These are phyloP conservation scores for Ampelocalamus luodianensis DNA, from an alignment of 176 grass and related monocot genomes.

Conservation along the genomic window DNA sequence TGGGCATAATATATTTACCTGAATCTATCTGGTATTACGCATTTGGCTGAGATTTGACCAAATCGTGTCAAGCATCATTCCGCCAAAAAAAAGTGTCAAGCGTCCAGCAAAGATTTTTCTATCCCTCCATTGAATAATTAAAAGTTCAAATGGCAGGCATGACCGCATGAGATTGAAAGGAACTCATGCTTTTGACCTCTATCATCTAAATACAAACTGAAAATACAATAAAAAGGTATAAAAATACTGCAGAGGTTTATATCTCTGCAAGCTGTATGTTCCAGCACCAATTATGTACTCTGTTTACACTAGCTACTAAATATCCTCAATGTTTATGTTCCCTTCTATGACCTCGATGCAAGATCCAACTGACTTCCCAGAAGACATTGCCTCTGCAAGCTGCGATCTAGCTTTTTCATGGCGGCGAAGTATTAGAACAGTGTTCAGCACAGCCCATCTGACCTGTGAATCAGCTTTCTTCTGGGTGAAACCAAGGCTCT, in stretches of 20 bases:
- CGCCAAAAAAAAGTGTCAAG: too few species aligned
- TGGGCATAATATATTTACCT: too few species aligned
- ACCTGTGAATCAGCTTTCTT: constrained; percentile 62
- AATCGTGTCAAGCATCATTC: too few species aligned
- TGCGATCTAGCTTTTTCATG: constrained; percentile 53
- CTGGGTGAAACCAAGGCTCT: constrained; percentile 48
- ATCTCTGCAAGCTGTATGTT: not conserved
- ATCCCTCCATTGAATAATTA: not conserved
- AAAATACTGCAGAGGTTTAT: not conserved
- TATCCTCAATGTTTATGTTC: constrained; percentile 45
- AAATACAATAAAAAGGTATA: not conserved
- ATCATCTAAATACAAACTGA: constrained; percentile 7
- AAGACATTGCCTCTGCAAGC: constrained; percentile 53
- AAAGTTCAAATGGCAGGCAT: not conserved
- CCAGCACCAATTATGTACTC: not conserved
- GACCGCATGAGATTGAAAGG: not conserved
- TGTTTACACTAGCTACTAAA: constrained; percentile 10
- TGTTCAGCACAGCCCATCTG: constrained; percentile 59
- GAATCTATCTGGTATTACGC: too few species aligned
- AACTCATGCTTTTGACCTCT: not conserved
- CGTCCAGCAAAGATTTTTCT: not conserved
- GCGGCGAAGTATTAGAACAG: constrained; percentile 41
- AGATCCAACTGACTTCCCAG: constrained; percentile 45
- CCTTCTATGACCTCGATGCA: constrained; percentile 55
- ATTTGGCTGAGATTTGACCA: too few species aligned